Conservation (phyloP, 768 basidiomycete genomes). For the Wakefieldia striispora region DNA sequence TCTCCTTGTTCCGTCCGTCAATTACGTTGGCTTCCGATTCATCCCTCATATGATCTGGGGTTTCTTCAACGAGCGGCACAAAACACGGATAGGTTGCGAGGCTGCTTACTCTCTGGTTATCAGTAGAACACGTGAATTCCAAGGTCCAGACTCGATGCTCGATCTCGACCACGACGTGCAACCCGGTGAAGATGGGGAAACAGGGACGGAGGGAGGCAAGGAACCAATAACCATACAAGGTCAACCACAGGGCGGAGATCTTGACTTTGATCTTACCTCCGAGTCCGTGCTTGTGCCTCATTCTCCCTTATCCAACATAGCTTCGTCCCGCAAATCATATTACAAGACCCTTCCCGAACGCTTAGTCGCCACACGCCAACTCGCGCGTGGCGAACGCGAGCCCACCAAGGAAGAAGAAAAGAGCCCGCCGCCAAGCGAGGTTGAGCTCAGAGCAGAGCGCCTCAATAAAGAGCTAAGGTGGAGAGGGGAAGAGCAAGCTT, state of each 20-base stretch:
- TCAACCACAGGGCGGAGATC: slow-evolving; percentile 45
- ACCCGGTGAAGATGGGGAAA: slow-evolving; percentile 7
- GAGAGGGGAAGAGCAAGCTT: slow-evolving; percentile 77
- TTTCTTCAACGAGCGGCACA: slow-evolving; percentile 86
- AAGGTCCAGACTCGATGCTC: slow-evolving; percentile 28
- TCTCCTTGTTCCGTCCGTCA: slow-evolving; percentile 68
- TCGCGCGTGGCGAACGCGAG: slow-evolving; percentile 72
- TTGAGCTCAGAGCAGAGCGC: slow-evolving; percentile 84
- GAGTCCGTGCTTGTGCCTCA: slow-evolving; percentile 74
- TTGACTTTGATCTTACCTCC: slow-evolving; percentile 68
- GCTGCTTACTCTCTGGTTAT: slow-evolving; percentile 75
- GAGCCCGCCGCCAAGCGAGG: slow-evolving; percentile 82
- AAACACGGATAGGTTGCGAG: slow-evolving; percentile 78
- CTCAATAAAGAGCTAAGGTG: slow-evolving; percentile 87
- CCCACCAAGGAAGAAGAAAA: slow-evolving; percentile 81
- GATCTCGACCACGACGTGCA: slow-evolving; percentile 20
- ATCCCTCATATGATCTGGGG: slow-evolving; percentile 89
- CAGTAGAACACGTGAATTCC: slow-evolving; percentile 59
- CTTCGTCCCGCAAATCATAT: slow-evolving; percentile 71
- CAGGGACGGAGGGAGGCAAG: slow-evolving; percentile 3
- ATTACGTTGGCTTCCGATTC: slow-evolving; percentile 78
- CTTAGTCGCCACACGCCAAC: slow-evolving; percentile 69
- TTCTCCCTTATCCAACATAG: slow-evolving; percentile 55
- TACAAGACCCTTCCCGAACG: slow-evolving; percentile 67
- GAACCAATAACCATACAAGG: slow-evolving; percentile 1